phyloP scores from a whole-genome alignment of 2,329 filamentous ascomycete species.

The Exophiala lecanii-corni region DNA sequence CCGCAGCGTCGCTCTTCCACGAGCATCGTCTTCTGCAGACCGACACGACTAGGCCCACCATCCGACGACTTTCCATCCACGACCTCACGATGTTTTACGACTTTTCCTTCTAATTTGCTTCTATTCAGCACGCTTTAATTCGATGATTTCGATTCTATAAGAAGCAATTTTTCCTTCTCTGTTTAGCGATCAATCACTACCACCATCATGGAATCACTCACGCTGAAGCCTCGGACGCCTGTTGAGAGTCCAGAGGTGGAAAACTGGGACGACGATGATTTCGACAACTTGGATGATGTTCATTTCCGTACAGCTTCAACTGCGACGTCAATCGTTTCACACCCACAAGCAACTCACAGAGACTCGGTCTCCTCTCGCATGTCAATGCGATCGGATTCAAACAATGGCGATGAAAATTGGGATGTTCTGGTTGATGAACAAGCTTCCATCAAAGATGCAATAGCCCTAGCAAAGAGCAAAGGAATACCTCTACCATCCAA shows the following conservation, averaged over 20 bases:
- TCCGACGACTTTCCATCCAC: conserved; percentile 9
- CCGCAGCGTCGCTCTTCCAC: too few species aligned
- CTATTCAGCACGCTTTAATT: too few species aligned
- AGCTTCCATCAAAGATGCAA: conserved; percentile 75
- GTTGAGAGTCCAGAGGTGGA: conserved; percentile 38
- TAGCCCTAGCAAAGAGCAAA: conserved; percentile 78
- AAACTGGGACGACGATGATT: conserved; percentile 48
- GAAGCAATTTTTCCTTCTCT: too few species aligned
- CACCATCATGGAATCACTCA: conserved; percentile 37
- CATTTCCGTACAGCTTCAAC: conserved; percentile 43
- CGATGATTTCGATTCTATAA: too few species aligned
- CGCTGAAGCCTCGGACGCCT: conserved; percentile 31
- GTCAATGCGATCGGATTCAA: conserved; percentile 76
- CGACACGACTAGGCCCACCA: conserved; percentile 11
- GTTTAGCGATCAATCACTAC: too few species aligned
- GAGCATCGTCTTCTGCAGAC: too few species aligned
- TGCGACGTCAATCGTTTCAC: conserved; percentile 42
- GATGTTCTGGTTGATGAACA: conserved; percentile 86
- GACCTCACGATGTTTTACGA: conserved; percentile 16
- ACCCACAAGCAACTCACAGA: conserved; percentile 47
- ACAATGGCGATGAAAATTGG: conserved; percentile 73
- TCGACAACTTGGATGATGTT: conserved; percentile 44
- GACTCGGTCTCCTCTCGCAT: conserved; percentile 77
- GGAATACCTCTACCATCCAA: conserved; percentile 88
- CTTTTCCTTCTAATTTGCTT: conserved; percentile 6